Evolutionary conservation across 2,329 filamentous ascomycete genomes (phyloP).

Genomic region (Neoascochyta sp.): DNA sequence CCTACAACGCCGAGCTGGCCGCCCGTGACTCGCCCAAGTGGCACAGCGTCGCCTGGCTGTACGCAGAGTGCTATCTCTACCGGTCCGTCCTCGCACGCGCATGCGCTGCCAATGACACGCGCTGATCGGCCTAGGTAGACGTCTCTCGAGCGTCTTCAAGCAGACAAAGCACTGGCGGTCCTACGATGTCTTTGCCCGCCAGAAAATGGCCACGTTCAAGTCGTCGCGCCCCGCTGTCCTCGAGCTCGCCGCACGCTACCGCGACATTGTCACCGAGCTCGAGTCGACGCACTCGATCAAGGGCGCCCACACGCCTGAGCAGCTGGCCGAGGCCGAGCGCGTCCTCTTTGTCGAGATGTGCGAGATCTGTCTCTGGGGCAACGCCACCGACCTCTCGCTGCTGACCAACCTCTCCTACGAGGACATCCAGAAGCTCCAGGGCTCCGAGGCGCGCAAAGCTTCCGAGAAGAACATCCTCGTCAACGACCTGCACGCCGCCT

Average conservation of each 20-base stretch:
- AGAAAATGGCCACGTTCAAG: constrained; percentile 89
- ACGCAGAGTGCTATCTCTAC: constrained; percentile 90
- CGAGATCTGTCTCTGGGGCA: constrained; percentile 96
- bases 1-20: constrained; percentile 83
- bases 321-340: constrained; percentile 65
- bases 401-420: constrained; percentile 88
- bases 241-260: constrained; percentile 76
- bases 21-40: constrained; percentile 70
- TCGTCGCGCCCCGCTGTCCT: constrained; percentile 84
- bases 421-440: constrained; percentile 95
- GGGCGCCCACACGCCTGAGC: constrained; percentile 45
- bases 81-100: constrained; percentile 48
- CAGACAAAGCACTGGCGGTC: constrained; percentile 77
- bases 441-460: constrained; percentile 76
- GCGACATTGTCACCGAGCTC: constrained; percentile 66
- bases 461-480: constrained; percentile 88
- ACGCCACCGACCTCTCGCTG: constrained; percentile 89
- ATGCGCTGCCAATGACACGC: too few species aligned
- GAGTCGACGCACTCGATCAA: constrained; percentile 48
- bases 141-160: constrained; percentile 74
- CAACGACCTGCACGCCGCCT: constrained; percentile 76
- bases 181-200: constrained; percentile 85
- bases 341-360: constrained; percentile 87
- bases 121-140: constrained; percentile 51
- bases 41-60: constrained; percentile 86